Conservation (phyloP, 1,284 basidiomycete genomes). For the Ganoderma lingzhi region DNA sequence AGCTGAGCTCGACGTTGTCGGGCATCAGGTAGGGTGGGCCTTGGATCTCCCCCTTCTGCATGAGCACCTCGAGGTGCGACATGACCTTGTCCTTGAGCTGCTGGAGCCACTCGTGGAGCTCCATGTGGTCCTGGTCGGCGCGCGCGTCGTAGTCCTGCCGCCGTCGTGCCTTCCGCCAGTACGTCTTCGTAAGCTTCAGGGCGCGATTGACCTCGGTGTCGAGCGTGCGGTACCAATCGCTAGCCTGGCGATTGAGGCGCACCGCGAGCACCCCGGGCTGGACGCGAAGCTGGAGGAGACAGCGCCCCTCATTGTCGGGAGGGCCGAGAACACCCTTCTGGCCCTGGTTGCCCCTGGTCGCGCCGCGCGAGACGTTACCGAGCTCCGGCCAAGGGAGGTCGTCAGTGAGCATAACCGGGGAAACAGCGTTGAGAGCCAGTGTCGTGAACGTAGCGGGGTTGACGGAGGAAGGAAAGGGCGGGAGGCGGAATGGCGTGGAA, state of each 20-base stretch:
- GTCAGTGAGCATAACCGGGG: constrained; percentile 60
- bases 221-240: constrained; percentile 80
- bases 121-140: constrained; percentile 87
- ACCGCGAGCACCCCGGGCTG: constrained; percentile 82
- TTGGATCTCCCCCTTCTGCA: constrained; percentile 85
- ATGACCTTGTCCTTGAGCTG: constrained; percentile 86
- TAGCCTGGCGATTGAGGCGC: constrained; percentile 72
- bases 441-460: constrained; percentile 20
- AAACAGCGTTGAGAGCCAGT: constrained; percentile 18
- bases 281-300: constrained; percentile 75
- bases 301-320: constrained; percentile 74
- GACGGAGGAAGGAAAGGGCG: constrained; percentile 23
- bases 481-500: constrained; percentile 27
- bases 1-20: constrained; percentile 76
- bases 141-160: constrained; percentile 83
- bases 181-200: constrained; percentile 82
- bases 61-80: constrained; percentile 82
- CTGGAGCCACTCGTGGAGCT: constrained; percentile 83
- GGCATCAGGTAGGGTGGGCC: constrained; percentile 82
- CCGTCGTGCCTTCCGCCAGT: constrained; percentile 79
- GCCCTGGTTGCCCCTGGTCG: constrained; percentile 84
- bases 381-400: constrained; percentile 86
- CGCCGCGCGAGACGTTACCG: constrained; percentile 82
- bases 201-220: constrained; percentile 79
- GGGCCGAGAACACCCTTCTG: constrained; percentile 78